Percentiles rank a stretch among this genome's conserved stretches.
phyloP scores from a whole-genome alignment of 306 rosid species.

The Cucurbita argyrosperma region DNA sequence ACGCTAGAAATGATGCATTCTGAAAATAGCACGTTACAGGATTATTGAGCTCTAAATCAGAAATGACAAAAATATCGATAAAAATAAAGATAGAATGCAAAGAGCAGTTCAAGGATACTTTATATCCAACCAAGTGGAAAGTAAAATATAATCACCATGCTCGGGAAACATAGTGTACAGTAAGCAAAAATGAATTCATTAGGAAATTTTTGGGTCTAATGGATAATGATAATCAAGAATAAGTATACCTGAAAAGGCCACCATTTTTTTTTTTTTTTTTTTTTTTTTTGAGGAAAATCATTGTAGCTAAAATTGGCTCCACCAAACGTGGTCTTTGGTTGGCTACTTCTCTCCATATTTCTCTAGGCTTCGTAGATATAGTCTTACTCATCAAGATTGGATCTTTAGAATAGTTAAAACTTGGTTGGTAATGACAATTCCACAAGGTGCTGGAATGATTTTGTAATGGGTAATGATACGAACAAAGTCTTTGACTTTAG shows the following conservation, averaged over 20 bases:
- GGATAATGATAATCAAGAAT: neutral
- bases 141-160: neutral
- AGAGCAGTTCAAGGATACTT: neutral
- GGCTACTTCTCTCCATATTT: neutral
- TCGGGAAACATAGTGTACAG: neutral
- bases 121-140: neutral
- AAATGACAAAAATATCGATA: neutral
- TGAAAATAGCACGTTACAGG: constrained; percentile 27
- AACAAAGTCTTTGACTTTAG: neutral
- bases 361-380: neutral
- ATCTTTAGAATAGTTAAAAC: too few species aligned
- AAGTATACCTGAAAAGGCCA: neutral
- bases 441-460: too few species aligned
- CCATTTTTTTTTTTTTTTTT: neutral
- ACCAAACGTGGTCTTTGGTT: neutral
- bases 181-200: neutral
- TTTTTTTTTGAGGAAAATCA: neutral
- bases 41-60: constrained; percentile 1
- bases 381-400: neutral
- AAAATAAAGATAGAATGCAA: neutral
- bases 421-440: too few species aligned
- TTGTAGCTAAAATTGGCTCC: neutral
- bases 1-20: constrained; percentile 63
- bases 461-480: neutral
- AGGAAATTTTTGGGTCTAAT: neutral